These are phyloP conservation scores for Diaporthe vexans DNA, from an alignment of 2,329 filamentous ascomycete species.

Conservation along the genomic window DNA sequence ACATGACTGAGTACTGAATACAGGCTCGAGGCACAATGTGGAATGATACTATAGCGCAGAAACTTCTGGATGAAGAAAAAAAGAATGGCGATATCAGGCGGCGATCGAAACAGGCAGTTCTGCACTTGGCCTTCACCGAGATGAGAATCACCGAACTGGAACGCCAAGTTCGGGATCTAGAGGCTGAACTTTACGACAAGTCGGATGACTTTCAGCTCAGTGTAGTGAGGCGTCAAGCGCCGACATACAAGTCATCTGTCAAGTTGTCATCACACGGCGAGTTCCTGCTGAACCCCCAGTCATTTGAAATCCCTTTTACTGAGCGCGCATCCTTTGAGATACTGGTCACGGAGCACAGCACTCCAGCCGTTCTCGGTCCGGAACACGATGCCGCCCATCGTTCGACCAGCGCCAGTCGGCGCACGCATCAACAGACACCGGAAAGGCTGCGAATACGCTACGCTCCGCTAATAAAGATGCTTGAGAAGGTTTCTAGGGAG, in stretches of 20 bases:
- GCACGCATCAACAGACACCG: not conserved
- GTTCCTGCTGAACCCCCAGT: not conserved
- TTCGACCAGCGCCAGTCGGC: not conserved
- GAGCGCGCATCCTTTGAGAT: not conserved
- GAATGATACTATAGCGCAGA: accelerated
- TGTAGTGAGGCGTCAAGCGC: not conserved
- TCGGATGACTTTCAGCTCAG: conserved; percentile 1
- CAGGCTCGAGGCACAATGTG: not conserved
- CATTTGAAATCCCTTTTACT: not conserved
- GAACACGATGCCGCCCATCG: not conserved
- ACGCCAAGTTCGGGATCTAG: not conserved
- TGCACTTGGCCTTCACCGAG: conserved; percentile 3
- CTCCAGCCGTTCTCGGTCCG: not conserved
- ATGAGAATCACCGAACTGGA: conserved; percentile 3
- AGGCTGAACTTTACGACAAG: not conserved
- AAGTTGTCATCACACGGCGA: not conserved
- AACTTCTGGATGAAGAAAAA: not conserved
- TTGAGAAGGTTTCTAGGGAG: not conserved
- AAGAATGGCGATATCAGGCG: conserved; percentile 1
- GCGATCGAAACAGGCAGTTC: not conserved
- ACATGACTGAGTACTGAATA: not conserved
- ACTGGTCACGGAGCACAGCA: not conserved
- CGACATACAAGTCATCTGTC: not conserved
- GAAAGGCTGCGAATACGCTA: conserved; percentile 6
- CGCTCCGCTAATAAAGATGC: not conserved